phyloP scores from a whole-genome alignment of 805 yeast species.

The Yarrowia osloensis region DNA sequence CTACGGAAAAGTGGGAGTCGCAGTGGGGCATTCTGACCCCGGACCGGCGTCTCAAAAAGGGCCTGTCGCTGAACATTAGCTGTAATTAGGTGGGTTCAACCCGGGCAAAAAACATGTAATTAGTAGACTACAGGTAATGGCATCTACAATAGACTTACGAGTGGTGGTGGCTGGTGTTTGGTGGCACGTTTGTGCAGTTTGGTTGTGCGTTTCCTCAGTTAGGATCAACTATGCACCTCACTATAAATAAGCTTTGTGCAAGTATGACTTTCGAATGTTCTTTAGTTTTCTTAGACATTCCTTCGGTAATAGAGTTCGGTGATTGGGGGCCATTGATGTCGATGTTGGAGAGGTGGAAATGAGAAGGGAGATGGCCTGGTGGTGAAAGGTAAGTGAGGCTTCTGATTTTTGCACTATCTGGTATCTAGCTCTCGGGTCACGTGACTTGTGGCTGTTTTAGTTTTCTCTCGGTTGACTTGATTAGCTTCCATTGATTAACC shows the following conservation, averaged over 20 bases:
- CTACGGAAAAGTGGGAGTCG: conserved; percentile 60
- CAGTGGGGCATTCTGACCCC: conserved; percentile 67
- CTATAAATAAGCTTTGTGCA: background rate
- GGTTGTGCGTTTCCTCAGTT: no score
- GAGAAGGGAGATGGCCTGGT: no score
- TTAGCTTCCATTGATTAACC: no score
- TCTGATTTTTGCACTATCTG: no score
- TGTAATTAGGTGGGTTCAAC: background rate
- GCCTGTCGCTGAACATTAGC: conserved; percentile 1
- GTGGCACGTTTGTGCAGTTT: no score
- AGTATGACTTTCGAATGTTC: background rate
- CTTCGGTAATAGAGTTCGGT: background rate
- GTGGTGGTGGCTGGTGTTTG: no score
- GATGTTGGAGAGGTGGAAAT: background rate
- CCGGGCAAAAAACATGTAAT: background rate
- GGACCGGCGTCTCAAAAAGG: conserved; percentile 51
- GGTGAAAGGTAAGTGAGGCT: no score
- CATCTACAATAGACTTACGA: no score
- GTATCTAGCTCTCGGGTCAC: no score
- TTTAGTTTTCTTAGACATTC: background rate
- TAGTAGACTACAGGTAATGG: background rate
- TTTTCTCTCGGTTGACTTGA: no score
- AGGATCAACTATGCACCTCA: background rate
- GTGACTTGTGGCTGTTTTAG: no score
- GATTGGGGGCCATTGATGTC: background rate